Conservation (phyloP, 106 monocot species). For the Hemerocallis citrina region DNA sequence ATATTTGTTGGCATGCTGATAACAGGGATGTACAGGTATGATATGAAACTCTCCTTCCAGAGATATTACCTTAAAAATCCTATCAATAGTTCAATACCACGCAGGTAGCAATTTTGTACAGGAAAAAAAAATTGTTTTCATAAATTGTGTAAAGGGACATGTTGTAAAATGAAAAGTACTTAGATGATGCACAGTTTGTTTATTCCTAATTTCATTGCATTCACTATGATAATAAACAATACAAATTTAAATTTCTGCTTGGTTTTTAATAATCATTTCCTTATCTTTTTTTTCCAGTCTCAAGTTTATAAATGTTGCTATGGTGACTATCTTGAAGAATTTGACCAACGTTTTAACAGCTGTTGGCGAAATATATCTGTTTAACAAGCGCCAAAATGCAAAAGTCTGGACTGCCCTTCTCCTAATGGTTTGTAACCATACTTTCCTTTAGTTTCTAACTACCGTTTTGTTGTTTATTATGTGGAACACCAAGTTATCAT, state of each 20-base stretch:
- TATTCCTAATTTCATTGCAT: no score
- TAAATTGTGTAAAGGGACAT: background rate
- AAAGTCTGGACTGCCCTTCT: conserved; percentile 78
- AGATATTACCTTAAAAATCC: background rate
- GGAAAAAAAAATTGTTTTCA: background rate
- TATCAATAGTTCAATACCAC: background rate
- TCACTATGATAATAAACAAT: no score
- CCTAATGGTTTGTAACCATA: conserved; percentile 49
- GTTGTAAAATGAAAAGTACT: background rate
- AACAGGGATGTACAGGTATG: conserved; percentile 92
- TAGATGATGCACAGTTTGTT: background rate
- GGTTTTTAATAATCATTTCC: background rate
- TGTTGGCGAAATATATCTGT: conserved; percentile 83
- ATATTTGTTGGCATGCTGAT: conserved; percentile 98
- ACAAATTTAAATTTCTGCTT: no score
- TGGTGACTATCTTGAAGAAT: conserved; percentile 95
- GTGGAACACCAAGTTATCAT: no score
- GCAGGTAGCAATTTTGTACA: background rate
- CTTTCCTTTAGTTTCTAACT: background rate
- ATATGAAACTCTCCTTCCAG: background rate
- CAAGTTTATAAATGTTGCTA: conserved; percentile 94
- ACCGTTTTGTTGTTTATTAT: no score
- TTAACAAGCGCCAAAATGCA: conserved; percentile 57
- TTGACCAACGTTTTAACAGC: conserved; percentile 94
- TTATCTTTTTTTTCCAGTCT: conserved; percentile 45